Base-by-base conservation (phyloP, 495 filamentous ascomycete genomes). In the Parmelia sp. region DNA sequence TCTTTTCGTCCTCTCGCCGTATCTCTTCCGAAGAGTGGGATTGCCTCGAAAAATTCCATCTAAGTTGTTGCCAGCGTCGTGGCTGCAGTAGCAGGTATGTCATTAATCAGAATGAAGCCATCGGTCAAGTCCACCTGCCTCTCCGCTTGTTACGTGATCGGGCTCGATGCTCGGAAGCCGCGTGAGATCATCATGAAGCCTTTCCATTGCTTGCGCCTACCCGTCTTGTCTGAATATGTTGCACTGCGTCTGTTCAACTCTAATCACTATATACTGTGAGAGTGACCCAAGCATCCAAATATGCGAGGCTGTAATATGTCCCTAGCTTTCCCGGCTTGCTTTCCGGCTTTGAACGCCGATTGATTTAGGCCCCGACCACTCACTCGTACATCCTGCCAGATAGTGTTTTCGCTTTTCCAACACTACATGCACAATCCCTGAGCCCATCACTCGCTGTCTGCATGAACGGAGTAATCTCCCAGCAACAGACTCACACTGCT, bases 51-150 rank as follows among this genome's bases (percentile, higher is more conserved):
- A 31, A 55, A 19, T 9, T 55, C 51, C 27, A 31, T 33, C 15
- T 55, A 55, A 10, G 29, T 27, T 51, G n/a, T 25, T 25, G 45
- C n/a, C n/a, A 4, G 45, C 14, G 47, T 15, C 25, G 3, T 51
- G 25, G 47, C 29, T 33, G 51, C 51, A 33, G 51, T 27, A 21
- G 51, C 51, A 33, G 51, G 51, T 33, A 55, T 55, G 51, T 55
- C 29, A 33, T 31, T 55, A 33, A 55, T 33, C 51, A 33, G 17
- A 21, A 33, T 55, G 14, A 55, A 33, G 27, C 29, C 15, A 33
- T 3, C 17, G 0, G 4, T 53, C 25, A 53, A 53, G 25, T 53
- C 27, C 11, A 31, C 25, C 11, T 31, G 10, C 49, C 49, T 31
- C 19, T 53, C 27, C 14, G 23, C 1, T 31, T 29, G 6, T 53